Evolutionary conservation across 306 rosid genomes (phyloP), one percentile per base, ranked within the genome.

Genomic region (Senna tora): DNA sequence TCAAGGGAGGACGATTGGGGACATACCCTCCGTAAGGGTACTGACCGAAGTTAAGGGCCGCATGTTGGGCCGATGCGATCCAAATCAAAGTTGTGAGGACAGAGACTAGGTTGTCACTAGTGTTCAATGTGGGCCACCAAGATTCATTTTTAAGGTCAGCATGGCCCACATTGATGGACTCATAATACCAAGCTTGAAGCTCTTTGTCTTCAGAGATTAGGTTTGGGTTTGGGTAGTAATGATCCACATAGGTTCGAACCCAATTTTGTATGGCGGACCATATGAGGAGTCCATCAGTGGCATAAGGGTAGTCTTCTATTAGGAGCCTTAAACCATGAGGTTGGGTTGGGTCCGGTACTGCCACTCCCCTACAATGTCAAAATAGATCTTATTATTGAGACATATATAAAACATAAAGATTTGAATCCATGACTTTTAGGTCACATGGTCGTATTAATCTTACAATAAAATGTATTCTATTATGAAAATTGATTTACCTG

Each of bases 41-140:
- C 81, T 94, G 99, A 0, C 96, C 99, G 28, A 94, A 94, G 59
- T 94, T 94, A n/a, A 94, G 95, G 3, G 99, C 97, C 0, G 99
- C 99, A 70, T 94, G 99, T 72, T 94, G 99, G 7, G 99, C 99
- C 0, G 99, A 94, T 0, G 93, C 87, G 42, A 87, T 82, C 99
- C 99, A 94, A 33, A 94, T 89, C 32, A 94, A 65, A 25, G 91
- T 94, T 22, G 93, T 85, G 58, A 94, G 88, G 13, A 94, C 61
- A 0, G 85, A 76, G 49, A 85, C 84, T 13, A 94, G 90, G 75
- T 81, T 85, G n/a, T 87, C 95, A 52, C 78, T 68, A 4, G 67
- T 82, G 74, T 73, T 75, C 79, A 94, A 15, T 34, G 82, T 75
- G 1, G 99, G 96, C 99, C 99, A 94, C 99, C 99, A 94, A 34